phyloP scores from a whole-genome alignment of 2,329 filamentous ascomycete species.

The Acarospora socialis region DNA sequence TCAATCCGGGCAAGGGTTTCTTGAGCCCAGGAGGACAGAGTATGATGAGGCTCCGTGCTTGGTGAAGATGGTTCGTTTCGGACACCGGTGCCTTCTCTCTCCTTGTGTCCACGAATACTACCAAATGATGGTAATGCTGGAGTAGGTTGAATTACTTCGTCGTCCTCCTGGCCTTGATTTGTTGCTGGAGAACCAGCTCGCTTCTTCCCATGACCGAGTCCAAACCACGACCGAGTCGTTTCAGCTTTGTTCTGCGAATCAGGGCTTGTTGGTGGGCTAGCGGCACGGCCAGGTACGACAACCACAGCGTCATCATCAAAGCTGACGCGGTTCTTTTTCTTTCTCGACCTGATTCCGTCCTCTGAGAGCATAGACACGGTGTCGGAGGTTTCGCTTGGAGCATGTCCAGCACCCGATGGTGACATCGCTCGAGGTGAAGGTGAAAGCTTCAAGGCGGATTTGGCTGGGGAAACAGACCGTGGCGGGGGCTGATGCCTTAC shows the following conservation, averaged over 20 bases:
- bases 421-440: conserved; percentile 27
- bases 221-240: conserved; percentile 23
- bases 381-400: conserved; percentile 42
- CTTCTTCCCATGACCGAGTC: conserved; percentile 22
- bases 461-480: conserved; percentile 46
- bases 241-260: conserved; percentile 24
- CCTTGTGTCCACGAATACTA: conserved; percentile 40
- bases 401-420: conserved; percentile 21
- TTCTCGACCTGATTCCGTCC: conserved; percentile 23
- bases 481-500: conserved; percentile 43
- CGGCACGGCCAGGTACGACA: conserved; percentile 31
- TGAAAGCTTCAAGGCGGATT: conserved; percentile 46
- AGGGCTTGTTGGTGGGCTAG: conserved; percentile 27
- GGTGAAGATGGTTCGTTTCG: conserved; percentile 10
- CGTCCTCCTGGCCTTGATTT: conserved; percentile 32
- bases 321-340: conserved; percentile 47
- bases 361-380: conserved; percentile 36
- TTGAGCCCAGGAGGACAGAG: conserved; percentile 19
- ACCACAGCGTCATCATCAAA: conserved; percentile 47
- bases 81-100: conserved; percentile 13
- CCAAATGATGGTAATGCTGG: conserved; percentile 48
- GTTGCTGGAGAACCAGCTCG: conserved; percentile 4
- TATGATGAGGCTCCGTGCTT: conserved; percentile 20
- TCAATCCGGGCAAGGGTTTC: conserved; percentile 20
- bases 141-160: conserved; percentile 43